Evolutionary conservation across 208 protist genomes (phyloP).

Genomic region (Leishmania gerbilli): DNA sequence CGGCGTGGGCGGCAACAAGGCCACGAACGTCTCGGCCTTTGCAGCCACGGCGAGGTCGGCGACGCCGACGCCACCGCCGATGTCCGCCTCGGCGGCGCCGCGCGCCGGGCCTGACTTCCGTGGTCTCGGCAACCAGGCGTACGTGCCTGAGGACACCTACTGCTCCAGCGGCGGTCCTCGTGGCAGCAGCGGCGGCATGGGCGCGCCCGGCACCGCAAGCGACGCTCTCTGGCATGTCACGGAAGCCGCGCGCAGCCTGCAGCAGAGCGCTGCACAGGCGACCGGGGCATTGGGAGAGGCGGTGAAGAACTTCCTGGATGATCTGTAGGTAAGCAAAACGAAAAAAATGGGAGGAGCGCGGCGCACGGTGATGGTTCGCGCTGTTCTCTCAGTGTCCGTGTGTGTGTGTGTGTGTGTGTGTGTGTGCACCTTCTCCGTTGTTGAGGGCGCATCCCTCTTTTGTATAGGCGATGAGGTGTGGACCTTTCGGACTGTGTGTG

Average conservation of each 20-base stretch:
- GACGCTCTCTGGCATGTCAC: conserved; percentile 66
- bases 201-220: conserved; percentile 13
- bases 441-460: not conserved
- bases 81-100: conserved; percentile 8
- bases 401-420: not conserved
- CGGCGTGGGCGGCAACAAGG: conserved; percentile 6
- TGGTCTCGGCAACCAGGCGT: conserved; percentile 61
- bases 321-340: conserved; percentile 33
- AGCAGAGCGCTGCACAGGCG: conserved; percentile 44
- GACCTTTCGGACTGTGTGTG: not conserved
- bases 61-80: not conserved
- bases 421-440: not conserved
- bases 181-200: conserved; percentile 10
- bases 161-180: not conserved
- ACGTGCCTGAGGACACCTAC: conserved; percentile 35
- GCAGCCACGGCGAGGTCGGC: not conserved
- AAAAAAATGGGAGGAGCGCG: not conserved
- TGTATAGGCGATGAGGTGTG: not conserved
- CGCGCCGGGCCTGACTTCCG: conserved; percentile 64
- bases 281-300: conserved; percentile 47
- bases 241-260: conserved; percentile 51
- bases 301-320: conserved; percentile 67
- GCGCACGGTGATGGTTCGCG: too few species aligned
- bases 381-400: not conserved
- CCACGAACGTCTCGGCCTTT: conserved; percentile 1